Percentiles rank a stretch among this genome's conserved stretches.
phyloP scores from a whole-genome alignment of 495 filamentous ascomycete species.

The Sporormia fimetaria region DNA sequence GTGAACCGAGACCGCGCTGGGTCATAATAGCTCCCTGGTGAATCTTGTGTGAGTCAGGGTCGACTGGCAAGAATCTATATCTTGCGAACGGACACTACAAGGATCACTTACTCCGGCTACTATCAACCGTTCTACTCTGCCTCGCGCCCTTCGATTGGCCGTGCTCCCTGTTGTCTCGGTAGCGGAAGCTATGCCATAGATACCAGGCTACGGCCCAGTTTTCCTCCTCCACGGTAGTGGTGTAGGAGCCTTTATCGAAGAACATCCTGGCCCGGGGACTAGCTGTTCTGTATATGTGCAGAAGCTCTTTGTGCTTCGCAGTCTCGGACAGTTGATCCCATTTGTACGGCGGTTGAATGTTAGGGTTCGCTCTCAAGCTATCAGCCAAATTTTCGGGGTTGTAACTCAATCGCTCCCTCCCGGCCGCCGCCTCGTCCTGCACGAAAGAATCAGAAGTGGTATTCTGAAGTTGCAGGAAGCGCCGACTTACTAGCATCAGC shows the following conservation, averaged over 20 bases:
- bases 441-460: constrained; percentile 1
- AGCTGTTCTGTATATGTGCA: constrained; percentile 22
- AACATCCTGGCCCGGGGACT: constrained; percentile 17
- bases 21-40: too few relatives aligned
- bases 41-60: too few relatives aligned
- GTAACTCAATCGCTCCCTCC: constrained; percentile 25
- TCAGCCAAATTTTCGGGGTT: constrained; percentile 19
- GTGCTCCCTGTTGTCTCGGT: constrained; percentile 30
- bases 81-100: too few relatives aligned
- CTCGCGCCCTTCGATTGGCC: background rate
- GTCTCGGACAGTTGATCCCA: constrained; percentile 31
- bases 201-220: constrained; percentile 34
- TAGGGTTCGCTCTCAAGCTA: constrained; percentile 10
- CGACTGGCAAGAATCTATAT: too few relatives aligned
- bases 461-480: background rate
- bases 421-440: constrained; percentile 29
- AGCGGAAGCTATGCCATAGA: constrained; percentile 35
- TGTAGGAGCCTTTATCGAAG: constrained; percentile 28
- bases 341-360: constrained; percentile 25
- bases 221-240: constrained; percentile 26
- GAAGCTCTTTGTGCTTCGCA: constrained; percentile 29
- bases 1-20: too few relatives aligned
- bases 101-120: background rate
- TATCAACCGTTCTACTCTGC: background rate
- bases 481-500: constrained; percentile 29